Evolutionary conservation across 2,329 filamentous ascomycete species (phyloP), one percentile per base, ranked within the genome.

Genomic region (Botrytis cinerea): DNA sequence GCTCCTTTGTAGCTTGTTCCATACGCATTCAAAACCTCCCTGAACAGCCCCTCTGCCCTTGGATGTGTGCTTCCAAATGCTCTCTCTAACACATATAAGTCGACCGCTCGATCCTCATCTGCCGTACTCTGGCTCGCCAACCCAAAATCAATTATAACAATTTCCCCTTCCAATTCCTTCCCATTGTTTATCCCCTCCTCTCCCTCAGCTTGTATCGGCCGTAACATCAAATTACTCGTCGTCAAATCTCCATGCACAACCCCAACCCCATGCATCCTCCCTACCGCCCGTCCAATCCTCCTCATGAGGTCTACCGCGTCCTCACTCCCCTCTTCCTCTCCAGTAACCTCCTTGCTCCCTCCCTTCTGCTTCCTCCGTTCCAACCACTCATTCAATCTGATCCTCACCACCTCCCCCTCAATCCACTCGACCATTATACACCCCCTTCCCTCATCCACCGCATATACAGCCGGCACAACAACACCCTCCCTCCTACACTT

Each of bases 61-160:
- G 96, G 95, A 85, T 99, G 96, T 51, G 96, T 98, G 80, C 94
- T 97, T 35, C 91, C 93, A 85, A 98, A 98, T 1, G 96, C 96
- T 71, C 96, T 87, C 83, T 99, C 96, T 64, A 99, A 85, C 18
- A 99, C 96, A 82, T 99, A 99, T 72, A 99, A 83, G 84, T 99
- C 96, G 57, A 99, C 96, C 0, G 96, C 96, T 72, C 95, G 89
- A 81, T 99, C 96, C 83, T 99, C 96, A 72, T 98, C 95, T 76
- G 93, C 90, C 28, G 89, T 84, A 75, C 91, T 93, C 83, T 95
- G 92, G 78, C 89, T 91, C 22, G 95, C 94, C 32, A 99, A 88
- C 0, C 96, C 96, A 80, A 99, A 97, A 84, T 99, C 96, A 81
- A 98, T 98, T 54, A 98, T 85, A 35, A 97, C 90, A 73, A 99